Percentiles rank a stretch among this genome's conserved stretches.
Conservation (phyloP, 352 stramenopile species). For the Globisporangium sylvaticum region DNA sequence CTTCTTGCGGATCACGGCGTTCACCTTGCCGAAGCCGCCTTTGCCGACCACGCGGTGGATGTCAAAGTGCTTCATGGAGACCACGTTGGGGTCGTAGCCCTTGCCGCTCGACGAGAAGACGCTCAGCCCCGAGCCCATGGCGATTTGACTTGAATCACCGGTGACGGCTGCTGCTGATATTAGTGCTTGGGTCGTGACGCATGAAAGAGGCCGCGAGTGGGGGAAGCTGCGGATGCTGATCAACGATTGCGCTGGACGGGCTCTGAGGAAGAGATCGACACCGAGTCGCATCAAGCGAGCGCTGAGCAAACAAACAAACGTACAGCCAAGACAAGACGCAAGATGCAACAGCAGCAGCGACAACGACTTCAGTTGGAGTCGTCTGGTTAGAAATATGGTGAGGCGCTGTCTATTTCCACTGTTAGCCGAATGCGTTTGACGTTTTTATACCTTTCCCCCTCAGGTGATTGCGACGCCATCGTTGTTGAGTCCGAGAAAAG, state of each 20-base stretch:
- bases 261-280: background rate
- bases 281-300: background rate
- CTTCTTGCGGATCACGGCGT: slow-evolving; percentile 63
- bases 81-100: slow-evolving; percentile 33
- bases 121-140: slow-evolving; percentile 18
- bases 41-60: slow-evolving; percentile 64
- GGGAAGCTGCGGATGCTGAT: background rate
- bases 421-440: background rate
- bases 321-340: background rate
- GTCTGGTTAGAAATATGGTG: background rate
- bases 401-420: background rate
- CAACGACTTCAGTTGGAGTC: background rate
- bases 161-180: background rate
- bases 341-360: too few species aligned
- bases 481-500: too few species aligned
- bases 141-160: background rate
- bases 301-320: background rate
- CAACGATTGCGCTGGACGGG: background rate
- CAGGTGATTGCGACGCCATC: background rate
- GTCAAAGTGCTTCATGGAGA: slow-evolving; percentile 59
- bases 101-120: slow-evolving; percentile 10
- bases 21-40: slow-evolving; percentile 74
- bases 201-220: background rate
- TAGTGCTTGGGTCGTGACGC: background rate
- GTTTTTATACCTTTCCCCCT: background rate